Conservation (phyloP, 2,329 filamentous ascomycete genomes). For the Colletotrichum zoysiae region DNA sequence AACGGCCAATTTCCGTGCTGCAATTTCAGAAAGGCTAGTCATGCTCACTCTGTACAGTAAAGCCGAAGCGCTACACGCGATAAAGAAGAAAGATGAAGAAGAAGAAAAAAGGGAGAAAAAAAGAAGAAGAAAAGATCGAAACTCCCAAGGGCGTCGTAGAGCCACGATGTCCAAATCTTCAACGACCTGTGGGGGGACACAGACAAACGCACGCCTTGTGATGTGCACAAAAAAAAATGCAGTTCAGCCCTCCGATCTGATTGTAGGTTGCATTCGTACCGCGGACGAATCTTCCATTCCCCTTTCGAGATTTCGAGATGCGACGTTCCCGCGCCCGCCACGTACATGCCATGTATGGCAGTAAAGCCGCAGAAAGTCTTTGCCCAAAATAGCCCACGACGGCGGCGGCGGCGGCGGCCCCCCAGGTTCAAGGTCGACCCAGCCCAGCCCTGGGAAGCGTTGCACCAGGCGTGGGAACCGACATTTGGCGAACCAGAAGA, state of each 20-base stretch:
- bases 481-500: constrained; percentile 9
- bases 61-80: background rate
- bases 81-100: too few species aligned
- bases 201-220: background rate
- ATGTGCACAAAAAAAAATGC: background rate
- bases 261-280: background rate
- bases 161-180: background rate
- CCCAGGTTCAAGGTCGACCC: too few species aligned
- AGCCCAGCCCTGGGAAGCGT: constrained; percentile 21
- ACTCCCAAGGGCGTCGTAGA: background rate
- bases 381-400: background rate
- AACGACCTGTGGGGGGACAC: background rate
- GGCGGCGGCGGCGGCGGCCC: too few species aligned
- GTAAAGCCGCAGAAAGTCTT: background rate
- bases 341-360: too few species aligned
- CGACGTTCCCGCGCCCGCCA: background rate
- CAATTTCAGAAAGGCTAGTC: background rate
- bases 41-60: background rate
- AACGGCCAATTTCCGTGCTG: background rate
- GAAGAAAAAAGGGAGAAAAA: too few species aligned
- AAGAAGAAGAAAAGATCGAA: background rate
- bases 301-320: background rate
- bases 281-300: background rate
- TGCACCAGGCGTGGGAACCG: constrained; percentile 13
- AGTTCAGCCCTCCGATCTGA: background rate